Base-by-base conservation (phyloP, 2,329 filamentous ascomycete genomes). In the Plectosphaerella plurivora region DNA sequence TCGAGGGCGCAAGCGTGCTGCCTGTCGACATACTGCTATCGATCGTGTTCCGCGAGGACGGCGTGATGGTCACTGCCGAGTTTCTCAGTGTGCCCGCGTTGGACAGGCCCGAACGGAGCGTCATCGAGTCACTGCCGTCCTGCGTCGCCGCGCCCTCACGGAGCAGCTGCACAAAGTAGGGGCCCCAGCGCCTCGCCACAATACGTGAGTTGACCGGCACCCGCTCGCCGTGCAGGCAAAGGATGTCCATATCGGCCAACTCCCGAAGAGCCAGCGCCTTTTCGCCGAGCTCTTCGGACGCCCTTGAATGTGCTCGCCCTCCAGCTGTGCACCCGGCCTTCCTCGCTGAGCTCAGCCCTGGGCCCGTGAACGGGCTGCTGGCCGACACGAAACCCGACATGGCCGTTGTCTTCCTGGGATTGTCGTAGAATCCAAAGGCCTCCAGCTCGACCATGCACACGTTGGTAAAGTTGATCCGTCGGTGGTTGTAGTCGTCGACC, bases 401-500 rank as follows among this genome's bases (percentile, higher is more conserved):
- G 1, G 93, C 89, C 5, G 83, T 76, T 1, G 79, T 83, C 65
- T 87, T 88, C 57, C 92, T 84, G 11, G 94, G 92, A 66, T 97
- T 99, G 65, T 97, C 93, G 67, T 97, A 97, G 44, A 99, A 85
- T 1, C 94, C 94, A 73, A 97, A 99, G 0, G 94, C 92, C 66
- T 99, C 94, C 11, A 99, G 77, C 69, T 99, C 94, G 9, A 99
- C 93, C 79, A 97, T 88, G 68, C 94, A 97, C 25, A 97, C 85
- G 64, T 99, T 95, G 10, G 89, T 89, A 67, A 97, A 99, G 69
- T 99, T 99, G 70, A 99, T 95, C 24, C 94, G 87, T 11, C 94
- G 88, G 64, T 97, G 94, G 66, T 97, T 97, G 70, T 99, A 99
- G 68, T 99, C 94, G 61, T 99, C 93, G 1, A 97, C 93, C 33